Evolutionary conservation across 768 basidiomycete species (phyloP), one percentile per base, ranked within the genome.

Genomic region (Leucosporidium creatinivorum): DNA sequence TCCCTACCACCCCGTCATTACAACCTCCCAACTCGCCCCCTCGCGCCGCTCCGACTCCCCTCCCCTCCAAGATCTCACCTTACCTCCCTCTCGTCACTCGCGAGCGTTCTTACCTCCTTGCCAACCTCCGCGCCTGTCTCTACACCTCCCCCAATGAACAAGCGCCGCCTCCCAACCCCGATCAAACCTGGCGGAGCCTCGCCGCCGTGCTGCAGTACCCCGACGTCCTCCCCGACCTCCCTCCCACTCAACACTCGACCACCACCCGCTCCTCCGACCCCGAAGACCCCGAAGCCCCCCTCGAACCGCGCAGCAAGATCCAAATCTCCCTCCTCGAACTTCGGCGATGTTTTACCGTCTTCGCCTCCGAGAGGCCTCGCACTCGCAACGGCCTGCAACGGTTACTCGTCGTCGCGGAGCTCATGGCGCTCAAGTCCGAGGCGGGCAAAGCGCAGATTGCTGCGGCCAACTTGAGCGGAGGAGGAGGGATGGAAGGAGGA

Each of bases 331-430:
- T 47, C 10, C 26, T 30, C n/a, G 67, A 72, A 23, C 61, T 72
- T 30, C 36, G 25, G 1, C 48, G 64, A 36, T 33, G 58, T 19
- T 66, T 72, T 56, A n/a, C 28, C 30, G 15, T 72, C 51, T 56
- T 72, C 30, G 61, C 67, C 12, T 21, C 44, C 6, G n/a, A 50
- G 2, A 47, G 61, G 8, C 67, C 70, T 0, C 61, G 67, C 7
- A 66, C 70, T 6, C 50, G 62, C 3, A 66, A n/a, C 12, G 67
- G 70, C 9, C 54, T 72, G 5, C 25, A 60, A 39, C 31, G 70
- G 4, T 52, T 72, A 3, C 67, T 72, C 58, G 64, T 72, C 62
- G 62, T 72, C 15, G 61, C 56, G 57, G 70, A 72, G 47, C 61
- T 72, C 10, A 55, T 72, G 33, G 60, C 70, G 5, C 60, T 54